These are phyloP conservation scores for Hypoxylon sp. DNA, from an alignment of 2,329 filamentous ascomycete species.

Conservation along the genomic window DNA sequence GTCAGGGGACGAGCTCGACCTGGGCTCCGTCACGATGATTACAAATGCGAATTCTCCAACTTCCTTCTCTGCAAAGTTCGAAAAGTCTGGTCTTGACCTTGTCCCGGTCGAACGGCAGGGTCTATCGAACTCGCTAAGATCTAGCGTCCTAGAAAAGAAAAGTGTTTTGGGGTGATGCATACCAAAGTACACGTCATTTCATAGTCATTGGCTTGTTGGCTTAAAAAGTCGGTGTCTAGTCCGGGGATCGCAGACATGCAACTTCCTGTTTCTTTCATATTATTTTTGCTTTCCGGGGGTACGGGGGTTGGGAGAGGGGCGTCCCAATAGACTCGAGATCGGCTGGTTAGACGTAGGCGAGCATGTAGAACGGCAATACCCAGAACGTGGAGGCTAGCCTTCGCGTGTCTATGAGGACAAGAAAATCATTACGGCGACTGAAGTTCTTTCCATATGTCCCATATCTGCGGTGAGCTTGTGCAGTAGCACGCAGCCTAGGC, in stretches of 20 bases:
- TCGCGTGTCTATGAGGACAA: slow-evolving; percentile 26
- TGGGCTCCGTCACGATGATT: slow-evolving; percentile 5
- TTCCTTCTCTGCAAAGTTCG: slow-evolving; percentile 25
- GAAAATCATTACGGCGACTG: slow-evolving; percentile 14
- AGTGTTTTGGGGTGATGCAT: slow-evolving; percentile 21
- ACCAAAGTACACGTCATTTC: slow-evolving; percentile 36
- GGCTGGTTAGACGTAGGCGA: slow-evolving; percentile 30
- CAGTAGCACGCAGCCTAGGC: slow-evolving; percentile 19
- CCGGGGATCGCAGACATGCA: slow-evolving; percentile 17
- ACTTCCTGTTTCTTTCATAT: slow-evolving; percentile 12
- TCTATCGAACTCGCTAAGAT: slow-evolving; percentile 34
- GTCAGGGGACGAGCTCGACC: slow-evolving; percentile 3
- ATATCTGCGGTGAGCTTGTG: slow-evolving; percentile 20
- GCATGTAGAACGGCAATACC: slow-evolving; percentile 36
- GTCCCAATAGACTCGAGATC: slow-evolving; percentile 34
- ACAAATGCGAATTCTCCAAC: slow-evolving; percentile 26
- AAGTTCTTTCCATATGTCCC: too few relatives aligned
- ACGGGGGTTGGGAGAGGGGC: slow-evolving; percentile 13
- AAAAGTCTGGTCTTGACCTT: slow-evolving; percentile 12
- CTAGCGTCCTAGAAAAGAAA: slow-evolving; percentile 34
- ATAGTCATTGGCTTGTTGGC: slow-evolving; percentile 28
- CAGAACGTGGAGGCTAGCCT: slow-evolving; percentile 20
- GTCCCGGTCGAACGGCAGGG: slow-evolving; percentile 20
- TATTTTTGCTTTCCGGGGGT: slow-evolving; percentile 19
- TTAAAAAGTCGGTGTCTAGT: slow-evolving; percentile 34